phyloP scores from a whole-genome alignment of 495 filamentous ascomycete species.

The Lasiosphaeriaceae sp. region DNA sequence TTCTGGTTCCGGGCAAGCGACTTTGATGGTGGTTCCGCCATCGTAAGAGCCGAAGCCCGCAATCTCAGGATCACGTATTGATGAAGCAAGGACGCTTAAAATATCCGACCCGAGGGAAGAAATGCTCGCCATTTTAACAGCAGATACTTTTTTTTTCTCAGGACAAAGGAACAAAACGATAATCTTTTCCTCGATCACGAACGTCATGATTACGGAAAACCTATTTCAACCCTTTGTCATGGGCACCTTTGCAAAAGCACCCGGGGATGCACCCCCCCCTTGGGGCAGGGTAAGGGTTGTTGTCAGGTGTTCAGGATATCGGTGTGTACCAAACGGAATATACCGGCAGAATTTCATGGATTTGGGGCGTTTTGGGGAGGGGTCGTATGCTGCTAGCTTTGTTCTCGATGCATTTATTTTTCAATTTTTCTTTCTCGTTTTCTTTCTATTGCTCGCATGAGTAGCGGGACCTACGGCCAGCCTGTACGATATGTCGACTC shows the following conservation, averaged over 20 bases:
- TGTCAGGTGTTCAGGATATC: conserved; percentile 21
- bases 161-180: neutral
- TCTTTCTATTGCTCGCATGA: too few species aligned
- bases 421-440: neutral
- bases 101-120: too few species aligned
- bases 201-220: conserved; percentile 13
- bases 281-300: neutral
- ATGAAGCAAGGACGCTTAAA: too few species aligned
- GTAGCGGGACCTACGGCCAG: neutral
- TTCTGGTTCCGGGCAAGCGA: conserved; percentile 86
- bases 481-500: neutral
- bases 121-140: neutral
- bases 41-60: neutral
- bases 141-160: neutral
- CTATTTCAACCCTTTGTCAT: neutral
- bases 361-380: neutral
- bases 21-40: conserved; percentile 44
- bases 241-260: neutral
- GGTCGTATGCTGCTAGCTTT: neutral
- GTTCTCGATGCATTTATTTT: neutral
- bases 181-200: conserved; percentile 7
- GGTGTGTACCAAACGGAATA: neutral
- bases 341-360: neutral
- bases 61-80: too few species aligned
- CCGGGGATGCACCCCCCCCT: neutral